Evolutionary conservation across 257 asterid genomes (phyloP), one percentile per base, ranked within the genome.

Genomic region (Capsicum chinense): DNA sequence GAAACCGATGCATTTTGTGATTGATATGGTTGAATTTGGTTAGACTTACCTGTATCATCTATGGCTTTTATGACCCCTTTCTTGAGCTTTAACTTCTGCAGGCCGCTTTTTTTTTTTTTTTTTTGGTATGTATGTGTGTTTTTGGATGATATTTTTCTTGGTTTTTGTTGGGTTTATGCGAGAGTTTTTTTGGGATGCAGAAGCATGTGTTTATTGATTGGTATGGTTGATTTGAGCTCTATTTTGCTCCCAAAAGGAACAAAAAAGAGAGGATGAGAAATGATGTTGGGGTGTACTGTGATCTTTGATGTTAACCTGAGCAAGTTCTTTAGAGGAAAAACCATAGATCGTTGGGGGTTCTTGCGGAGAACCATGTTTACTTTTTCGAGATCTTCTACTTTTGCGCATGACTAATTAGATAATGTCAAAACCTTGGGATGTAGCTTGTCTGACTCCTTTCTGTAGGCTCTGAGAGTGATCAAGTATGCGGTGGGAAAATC

Each of bases 401-500:
- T 3, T 19, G 68, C 14, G 9, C 19, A 9, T 19, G 37, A 64
- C 7, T 26, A 64, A 26, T 64, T 21, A 64, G 70, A 26, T 5
- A 62, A 19, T 62, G 37, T 19, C 44, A 64, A 4, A 16, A 21
- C 15, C 42, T 26, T 64, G 17, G 16, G 39, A 64, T 26, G 17
- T 26, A 67, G 42, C 21, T 67, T 67, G 8, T 13, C 33, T 16
- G 13, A 68, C 52, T 42, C 81, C 47, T 52, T 52, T 12, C 56
- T 14, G 12, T 87, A 96, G 99, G 98, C 98, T 78, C 86, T 97
- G 59, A 92, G 99, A 87, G 90, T 95, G 82, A 91, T 97, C 87
- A 97, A 97, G 87, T 97, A 97, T 88, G 94, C 97, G 0, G 94
- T 97, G 84, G 98, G 94, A 81, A 97, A 97, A 93, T 94, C 99